These are phyloP conservation scores for Fermentozyma sake DNA, from an alignment of 1,139 yeast genomes.

Conservation along the genomic window DNA sequence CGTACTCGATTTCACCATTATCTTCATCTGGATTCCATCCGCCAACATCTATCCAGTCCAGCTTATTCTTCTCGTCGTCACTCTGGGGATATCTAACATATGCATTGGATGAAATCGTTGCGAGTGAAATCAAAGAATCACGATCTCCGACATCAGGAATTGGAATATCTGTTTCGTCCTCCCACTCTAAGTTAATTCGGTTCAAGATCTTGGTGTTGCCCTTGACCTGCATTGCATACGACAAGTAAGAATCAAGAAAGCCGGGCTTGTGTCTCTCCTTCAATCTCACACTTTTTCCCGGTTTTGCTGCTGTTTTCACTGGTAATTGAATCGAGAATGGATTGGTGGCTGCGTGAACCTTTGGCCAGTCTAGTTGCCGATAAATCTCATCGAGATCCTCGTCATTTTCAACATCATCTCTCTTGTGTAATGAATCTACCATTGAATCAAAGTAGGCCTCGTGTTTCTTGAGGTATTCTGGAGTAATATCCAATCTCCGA, in stretches of 20 bases:
- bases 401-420: conserved; percentile 5
- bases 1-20: conserved; percentile 47
- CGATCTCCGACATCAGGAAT: conserved; percentile 76
- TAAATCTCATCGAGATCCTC: conserved; percentile 21
- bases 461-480: conserved; percentile 23
- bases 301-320: conserved; percentile 12
- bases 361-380: conserved; percentile 38
- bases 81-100: conserved; percentile 73
- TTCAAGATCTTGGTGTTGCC: conserved; percentile 42
- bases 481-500: conserved; percentile 46
- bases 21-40: conserved; percentile 47
- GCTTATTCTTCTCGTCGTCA: conserved; percentile 48
- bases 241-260: conserved; percentile 60
- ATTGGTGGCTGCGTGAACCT: conserved; percentile 26
- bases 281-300: conserved; percentile 41
- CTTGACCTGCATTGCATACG: conserved; percentile 46
- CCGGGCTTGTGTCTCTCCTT: conserved; percentile 56
- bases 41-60: conserved; percentile 83
- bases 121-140: conserved; percentile 69
- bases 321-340: conserved; percentile 42
- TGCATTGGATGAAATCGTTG: conserved; percentile 87
- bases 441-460: conserved; percentile 4
- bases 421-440: conserved; percentile 5
- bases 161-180: conserved; percentile 35
- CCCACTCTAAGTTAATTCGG: conserved; percentile 54